Conservation (phyloP, 768 basidiomycete genomes). For the Mycena latifolia region DNA sequence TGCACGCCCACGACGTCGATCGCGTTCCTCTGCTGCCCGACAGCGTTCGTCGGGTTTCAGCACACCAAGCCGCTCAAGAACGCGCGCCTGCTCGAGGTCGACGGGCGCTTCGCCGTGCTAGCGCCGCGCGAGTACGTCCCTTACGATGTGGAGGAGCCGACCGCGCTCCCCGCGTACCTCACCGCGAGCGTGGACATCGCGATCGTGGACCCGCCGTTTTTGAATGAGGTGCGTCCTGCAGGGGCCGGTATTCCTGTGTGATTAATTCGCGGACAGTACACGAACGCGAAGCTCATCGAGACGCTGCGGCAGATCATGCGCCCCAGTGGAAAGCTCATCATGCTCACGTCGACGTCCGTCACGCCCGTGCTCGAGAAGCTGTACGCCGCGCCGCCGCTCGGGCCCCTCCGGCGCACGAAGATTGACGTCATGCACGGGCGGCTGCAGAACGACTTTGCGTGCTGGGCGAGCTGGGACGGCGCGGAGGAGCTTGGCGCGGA, state of each 20-base stretch:
- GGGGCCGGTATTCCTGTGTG: neutral
- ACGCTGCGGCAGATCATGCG: constrained; percentile 56
- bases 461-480: constrained; percentile 50
- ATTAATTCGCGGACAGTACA: constrained; percentile 42
- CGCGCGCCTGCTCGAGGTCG: constrained; percentile 55
- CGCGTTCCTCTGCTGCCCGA: constrained; percentile 61
- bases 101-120: constrained; percentile 56
- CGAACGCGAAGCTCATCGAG: constrained; percentile 52
- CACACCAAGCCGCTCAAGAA: constrained; percentile 48
- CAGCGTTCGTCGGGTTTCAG: constrained; percentile 62
- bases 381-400: constrained; percentile 52
- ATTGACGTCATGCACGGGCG: constrained; percentile 52
- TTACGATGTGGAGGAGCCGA: constrained; percentile 60
- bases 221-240: constrained; percentile 52
- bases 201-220: constrained; percentile 59
- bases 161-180: constrained; percentile 49
- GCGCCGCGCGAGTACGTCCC: constrained; percentile 51
- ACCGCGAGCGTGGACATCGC: constrained; percentile 51
- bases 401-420: constrained; percentile 50
- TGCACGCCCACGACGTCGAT: constrained; percentile 49
- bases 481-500: constrained; percentile 19
- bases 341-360: constrained; percentile 57
- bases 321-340: constrained; percentile 52
- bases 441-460: constrained; percentile 57
- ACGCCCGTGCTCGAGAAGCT: constrained; percentile 47